Evolutionary conservation across 2,329 filamentous ascomycete genomes (phyloP), one percentile per base, ranked within the genome.

Genomic region (Dendrostoma leiphaemia): DNA sequence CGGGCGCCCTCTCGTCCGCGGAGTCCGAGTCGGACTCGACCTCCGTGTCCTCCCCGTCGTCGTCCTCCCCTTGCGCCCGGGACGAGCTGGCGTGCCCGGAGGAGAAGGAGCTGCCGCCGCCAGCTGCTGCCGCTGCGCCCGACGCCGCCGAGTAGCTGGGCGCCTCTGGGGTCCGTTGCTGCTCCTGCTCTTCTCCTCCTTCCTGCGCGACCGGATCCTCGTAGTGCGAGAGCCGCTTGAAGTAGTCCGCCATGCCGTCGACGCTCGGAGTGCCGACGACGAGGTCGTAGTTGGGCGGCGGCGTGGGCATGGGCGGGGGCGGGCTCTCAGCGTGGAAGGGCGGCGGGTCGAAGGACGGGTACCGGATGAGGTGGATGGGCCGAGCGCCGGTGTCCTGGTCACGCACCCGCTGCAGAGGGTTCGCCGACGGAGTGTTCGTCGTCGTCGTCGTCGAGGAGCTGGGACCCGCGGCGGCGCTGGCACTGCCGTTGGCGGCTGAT

Each of bases 271-370:
- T 83, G 15, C 87, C 89, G 1, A 94, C 83, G 34, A 95, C 89
- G 3, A 80, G 78, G 56, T 93, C 89, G 67, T 97, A 96, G 54
- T 88, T 84, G 1, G 92, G 92, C 7, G 92, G 92, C 1, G 91
- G 91, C 0, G 91, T 95, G 0, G 73, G 66, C 51, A 72, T 58
- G 2, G 87, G 84, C 48, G 88, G 88, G 4, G 90, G 89, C 0
- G 89, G 85, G 5, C 85, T 80, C 50, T 95, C 88, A 5, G 90
- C 90, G 58, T 94, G 87, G 65, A 96, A 96, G 0, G 90, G 84
- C 0, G 92, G 91, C 2, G 92, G 92, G 56, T 91, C 91, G 72
- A 91, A 96, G 0, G 90, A 95, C 0, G 92, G 92, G 6, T 84
- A 81, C 23, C 92, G 85, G 29, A 96, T 72, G 2, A 96, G 79